Conservation (phyloP, 306 rosid genomes). For the Fragaria nilgerrensis region DNA sequence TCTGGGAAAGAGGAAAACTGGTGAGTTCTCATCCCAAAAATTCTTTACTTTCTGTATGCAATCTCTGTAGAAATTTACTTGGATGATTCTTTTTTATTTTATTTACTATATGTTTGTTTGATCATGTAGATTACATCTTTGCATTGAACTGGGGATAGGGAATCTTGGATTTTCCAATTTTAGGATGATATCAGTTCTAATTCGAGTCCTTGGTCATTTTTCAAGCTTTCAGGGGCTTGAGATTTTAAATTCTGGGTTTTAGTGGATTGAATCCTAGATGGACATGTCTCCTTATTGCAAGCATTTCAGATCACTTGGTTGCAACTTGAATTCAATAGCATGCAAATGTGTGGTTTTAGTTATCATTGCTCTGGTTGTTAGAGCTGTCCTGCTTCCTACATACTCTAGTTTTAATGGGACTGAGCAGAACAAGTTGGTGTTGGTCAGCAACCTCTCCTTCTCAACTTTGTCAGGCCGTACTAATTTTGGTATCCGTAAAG, state of each 20-base stretch:
- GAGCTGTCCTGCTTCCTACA: slow-evolving; percentile 52
- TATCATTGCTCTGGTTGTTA: slow-evolving; percentile 50
- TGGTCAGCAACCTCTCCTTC: slow-evolving; percentile 32
- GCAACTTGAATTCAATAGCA: slow-evolving; percentile 45
- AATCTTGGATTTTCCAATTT: slow-evolving; percentile 12
- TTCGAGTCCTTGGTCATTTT: slow-evolving; percentile 21
- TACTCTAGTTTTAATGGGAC: slow-evolving; percentile 34
- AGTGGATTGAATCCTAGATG: slow-evolving; percentile 39
- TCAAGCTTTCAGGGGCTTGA: slow-evolving; percentile 3
- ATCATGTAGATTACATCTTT: slow-evolving; percentile 23
- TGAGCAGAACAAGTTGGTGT: slow-evolving; percentile 43
- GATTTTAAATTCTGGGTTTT: slow-evolving; percentile 9
- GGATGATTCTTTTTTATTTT: not conserved
- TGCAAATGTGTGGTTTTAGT: slow-evolving; percentile 60
- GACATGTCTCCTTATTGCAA: slow-evolving; percentile 45
- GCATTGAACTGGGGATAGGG: slow-evolving; percentile 17
- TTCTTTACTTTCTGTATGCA: not conserved
- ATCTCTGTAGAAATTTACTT: not conserved
- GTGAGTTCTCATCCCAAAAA: not conserved
- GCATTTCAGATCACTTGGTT: slow-evolving; percentile 34
- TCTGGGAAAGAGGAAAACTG: not conserved
- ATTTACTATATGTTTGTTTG: not conserved
- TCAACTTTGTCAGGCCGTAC: slow-evolving; percentile 25
- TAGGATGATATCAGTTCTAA: slow-evolving; percentile 12
- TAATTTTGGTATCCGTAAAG: slow-evolving; percentile 38